Conservation (phyloP, 208 protist species). For the Acanthamoeba sp. region DNA sequence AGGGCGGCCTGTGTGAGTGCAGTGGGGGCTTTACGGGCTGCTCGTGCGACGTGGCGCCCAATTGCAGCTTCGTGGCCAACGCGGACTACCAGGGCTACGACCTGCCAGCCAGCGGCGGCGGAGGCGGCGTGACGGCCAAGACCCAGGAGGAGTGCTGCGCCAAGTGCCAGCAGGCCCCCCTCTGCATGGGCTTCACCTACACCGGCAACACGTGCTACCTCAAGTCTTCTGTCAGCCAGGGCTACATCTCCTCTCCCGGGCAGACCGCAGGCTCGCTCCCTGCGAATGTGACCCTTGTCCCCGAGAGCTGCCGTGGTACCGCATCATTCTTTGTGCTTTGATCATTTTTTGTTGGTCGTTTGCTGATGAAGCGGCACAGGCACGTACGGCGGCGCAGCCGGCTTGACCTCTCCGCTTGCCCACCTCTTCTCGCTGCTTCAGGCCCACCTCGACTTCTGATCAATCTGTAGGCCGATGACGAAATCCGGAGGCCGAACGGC, state of each 20-base stretch:
- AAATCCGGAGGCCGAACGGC: too few relatives aligned
- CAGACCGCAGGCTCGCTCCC: not conserved
- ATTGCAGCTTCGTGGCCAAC: conserved; percentile 41
- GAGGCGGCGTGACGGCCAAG: not conserved
- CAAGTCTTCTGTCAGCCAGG: conserved; percentile 11
- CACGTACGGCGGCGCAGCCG: too few relatives aligned
- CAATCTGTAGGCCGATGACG: too few relatives aligned
- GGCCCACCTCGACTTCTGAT: too few relatives aligned
- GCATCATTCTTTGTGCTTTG: too few relatives aligned
- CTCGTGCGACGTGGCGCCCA: conserved; percentile 61
- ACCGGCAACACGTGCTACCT: conserved; percentile 30
- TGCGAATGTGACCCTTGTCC: too few relatives aligned
- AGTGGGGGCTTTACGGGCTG: conserved; percentile 47
- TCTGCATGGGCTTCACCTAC: not conserved
- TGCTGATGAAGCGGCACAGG: too few relatives aligned
- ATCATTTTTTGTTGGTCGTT: too few relatives aligned
- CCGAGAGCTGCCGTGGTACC: too few relatives aligned
- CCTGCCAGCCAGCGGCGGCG: not conserved
- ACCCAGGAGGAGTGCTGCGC: conserved; percentile 3
- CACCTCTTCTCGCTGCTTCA: too few relatives aligned
- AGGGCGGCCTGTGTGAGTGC: conserved; percentile 66
- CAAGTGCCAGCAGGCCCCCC: not conserved
- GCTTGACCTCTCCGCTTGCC: too few relatives aligned
- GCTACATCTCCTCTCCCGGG: not conserved
- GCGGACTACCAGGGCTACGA: conserved; percentile 35